Evolutionary conservation across 371 early-diverging fungal species (phyloP).

Genomic region (Syncephalastrum contaminatum): DNA sequence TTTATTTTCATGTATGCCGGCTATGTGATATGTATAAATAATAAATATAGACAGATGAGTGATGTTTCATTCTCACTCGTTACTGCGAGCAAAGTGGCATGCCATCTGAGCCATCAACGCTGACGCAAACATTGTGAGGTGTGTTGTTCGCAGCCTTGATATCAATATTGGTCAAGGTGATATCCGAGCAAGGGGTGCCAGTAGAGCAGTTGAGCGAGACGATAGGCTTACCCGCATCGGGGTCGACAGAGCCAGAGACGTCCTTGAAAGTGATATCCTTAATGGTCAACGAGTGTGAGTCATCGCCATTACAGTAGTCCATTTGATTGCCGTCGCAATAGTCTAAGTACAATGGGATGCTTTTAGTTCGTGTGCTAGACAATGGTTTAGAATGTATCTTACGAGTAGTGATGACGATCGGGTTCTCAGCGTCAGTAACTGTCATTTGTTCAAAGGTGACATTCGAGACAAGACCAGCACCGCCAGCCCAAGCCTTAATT

Average conservation of each 20-base stretch:
- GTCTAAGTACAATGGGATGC: background rate
- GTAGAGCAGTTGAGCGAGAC: constrained; percentile 30
- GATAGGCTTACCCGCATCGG: constrained; percentile 14
- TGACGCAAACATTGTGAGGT: constrained; percentile 94
- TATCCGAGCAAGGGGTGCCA: constrained; percentile 23
- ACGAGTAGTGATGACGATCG: constrained; percentile 33
- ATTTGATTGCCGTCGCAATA: constrained; percentile 32
- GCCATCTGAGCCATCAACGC: constrained; percentile 80
- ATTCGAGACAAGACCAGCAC: constrained; percentile 27
- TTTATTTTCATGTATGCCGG: too few species aligned
- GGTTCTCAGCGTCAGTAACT: constrained; percentile 25
- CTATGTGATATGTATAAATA: too few species aligned
- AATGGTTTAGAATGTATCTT: background rate
- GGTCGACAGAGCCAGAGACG: constrained; percentile 19
- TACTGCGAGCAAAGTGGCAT: constrained; percentile 25
- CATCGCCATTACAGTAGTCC: constrained; percentile 22
- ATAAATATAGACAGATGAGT: too few species aligned
- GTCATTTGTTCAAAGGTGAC: constrained; percentile 23
- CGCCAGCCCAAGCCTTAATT: constrained; percentile 28
- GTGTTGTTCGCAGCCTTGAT: constrained; percentile 20
- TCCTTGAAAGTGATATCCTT: constrained; percentile 22
- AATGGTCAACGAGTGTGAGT: constrained; percentile 23
- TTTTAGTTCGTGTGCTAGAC: background rate
- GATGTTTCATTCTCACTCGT: too few species aligned
- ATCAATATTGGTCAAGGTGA: constrained; percentile 19